Conservation (phyloP, 176 grass and related monocot genomes). For the Cymbopogon citratus region DNA sequence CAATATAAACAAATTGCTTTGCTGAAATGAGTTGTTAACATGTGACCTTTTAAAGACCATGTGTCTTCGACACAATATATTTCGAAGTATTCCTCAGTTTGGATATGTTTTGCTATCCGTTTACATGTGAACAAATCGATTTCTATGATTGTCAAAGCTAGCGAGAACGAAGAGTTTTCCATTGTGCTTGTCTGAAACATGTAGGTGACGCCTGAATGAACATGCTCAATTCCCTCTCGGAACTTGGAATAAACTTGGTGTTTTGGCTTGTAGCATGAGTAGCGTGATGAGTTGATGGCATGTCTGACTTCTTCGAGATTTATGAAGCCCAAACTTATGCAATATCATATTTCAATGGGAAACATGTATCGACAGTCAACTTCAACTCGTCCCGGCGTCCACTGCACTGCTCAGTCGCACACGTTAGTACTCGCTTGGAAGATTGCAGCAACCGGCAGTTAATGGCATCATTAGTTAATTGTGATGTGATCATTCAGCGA, state of each 20-base stretch:
- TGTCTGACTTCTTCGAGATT: neutral
- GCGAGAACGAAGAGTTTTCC: neutral
- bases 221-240: neutral
- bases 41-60: neutral
- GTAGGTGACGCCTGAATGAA: neutral
- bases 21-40: neutral
- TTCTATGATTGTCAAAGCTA: neutral
- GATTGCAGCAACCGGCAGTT: neutral
- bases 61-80: neutral
- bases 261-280: too few species aligned
- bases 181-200: neutral
- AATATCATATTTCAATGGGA: too few species aligned
- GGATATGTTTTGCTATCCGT: neutral
- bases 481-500: neutral
- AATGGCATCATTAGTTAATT: neutral
- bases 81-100: neutral
- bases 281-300: too few species aligned
- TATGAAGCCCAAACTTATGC: too few species aligned
- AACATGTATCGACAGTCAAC: neutral
- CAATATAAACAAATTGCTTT: neutral
- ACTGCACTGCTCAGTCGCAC: neutral
- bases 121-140: neutral
- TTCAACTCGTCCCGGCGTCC: neutral
- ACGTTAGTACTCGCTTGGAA: too few species aligned
- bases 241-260: neutral